Evolutionary conservation across 2,329 filamentous ascomycete genomes (phyloP), one percentile per base, ranked within the genome.

Genomic region (Endoconidiophora laricicola): DNA sequence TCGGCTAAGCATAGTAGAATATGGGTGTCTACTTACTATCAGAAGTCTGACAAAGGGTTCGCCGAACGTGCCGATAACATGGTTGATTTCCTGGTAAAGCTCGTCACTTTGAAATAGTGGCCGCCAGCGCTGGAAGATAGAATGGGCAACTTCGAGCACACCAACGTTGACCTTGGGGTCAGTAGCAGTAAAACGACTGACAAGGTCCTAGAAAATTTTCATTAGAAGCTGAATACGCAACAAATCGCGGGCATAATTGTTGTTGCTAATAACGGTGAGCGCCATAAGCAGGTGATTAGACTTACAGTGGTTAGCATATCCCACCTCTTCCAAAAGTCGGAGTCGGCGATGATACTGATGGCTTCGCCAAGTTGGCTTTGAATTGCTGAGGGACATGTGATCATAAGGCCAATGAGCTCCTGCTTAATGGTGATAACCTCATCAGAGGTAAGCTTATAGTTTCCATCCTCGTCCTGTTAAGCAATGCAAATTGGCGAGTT

Each of bases 351-450:
- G 58, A 93, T 79, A 66, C 90, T 95, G 64, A 96, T 93, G 55
- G 91, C 88, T 62, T 96, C 91, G 57, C 91, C 91, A 37, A 98
- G 76, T 67, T 98, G 91, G 54, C 86, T 79, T 67, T 96, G 93
- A 56, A 98, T 83, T 54, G 79, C 82, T 16, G 84, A 65, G 3
- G 90, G 91, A 22, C 91, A 87, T 6, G 82, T 80, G 60, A 95
- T 94, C 91, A 98, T 98, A 59, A 98, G 73, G 52, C 86, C 90
- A 59, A 98, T 90, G 55, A 98, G 78, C 69, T 95, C 88, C 60
- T 80, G 79, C 69, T 98, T 98, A 71, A 98, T 94, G 41, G 85
- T 85, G 24, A 71, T 68, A 37, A 98, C 88, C 69, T 96, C 91
- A 57, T 85, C 76, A 54, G 72, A 63, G 10, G 84, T 79, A 37